Conservation (phyloP, 2,329 filamentous ascomycete species). For the Monascus ruber region DNA sequence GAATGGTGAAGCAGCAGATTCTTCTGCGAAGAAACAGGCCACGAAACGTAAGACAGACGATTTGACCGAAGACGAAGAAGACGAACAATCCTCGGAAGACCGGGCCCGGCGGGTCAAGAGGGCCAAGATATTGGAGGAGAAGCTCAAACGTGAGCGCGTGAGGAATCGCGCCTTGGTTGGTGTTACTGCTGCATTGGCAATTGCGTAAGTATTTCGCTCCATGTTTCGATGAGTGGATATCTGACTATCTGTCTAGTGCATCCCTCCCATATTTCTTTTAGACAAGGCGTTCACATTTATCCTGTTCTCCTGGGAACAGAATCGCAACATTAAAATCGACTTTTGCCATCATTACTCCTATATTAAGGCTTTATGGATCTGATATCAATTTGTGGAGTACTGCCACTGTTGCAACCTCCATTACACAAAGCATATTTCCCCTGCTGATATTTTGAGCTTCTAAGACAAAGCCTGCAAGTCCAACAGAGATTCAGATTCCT, state of each 20-base stretch:
- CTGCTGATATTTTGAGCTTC: no score
- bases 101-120: constrained; percentile 55
- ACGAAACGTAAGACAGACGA: constrained; percentile 68
- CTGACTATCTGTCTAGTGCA: constrained; percentile 23
- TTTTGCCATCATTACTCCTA: no score
- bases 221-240: not conserved
- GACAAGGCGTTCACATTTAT: not conserved
- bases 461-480: no score
- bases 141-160: constrained; percentile 75
- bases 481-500: no score
- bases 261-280: constrained; percentile 39
- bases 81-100: constrained; percentile 26
- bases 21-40: constrained; percentile 23
- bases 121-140: constrained; percentile 56
- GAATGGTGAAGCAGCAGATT: constrained; percentile 23
- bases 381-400: no score
- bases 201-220: constrained; percentile 59
- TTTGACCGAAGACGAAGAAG: constrained; percentile 42
- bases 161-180: constrained; percentile 77
- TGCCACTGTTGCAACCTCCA: no score
- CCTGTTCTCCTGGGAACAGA: not conserved
- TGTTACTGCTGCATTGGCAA: constrained; percentile 71
- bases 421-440: no score
- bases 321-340: no score
- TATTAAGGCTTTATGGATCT: no score